phyloP scores from a whole-genome alignment of 352 stramenopile species.

The Pythium graminicola region DNA sequence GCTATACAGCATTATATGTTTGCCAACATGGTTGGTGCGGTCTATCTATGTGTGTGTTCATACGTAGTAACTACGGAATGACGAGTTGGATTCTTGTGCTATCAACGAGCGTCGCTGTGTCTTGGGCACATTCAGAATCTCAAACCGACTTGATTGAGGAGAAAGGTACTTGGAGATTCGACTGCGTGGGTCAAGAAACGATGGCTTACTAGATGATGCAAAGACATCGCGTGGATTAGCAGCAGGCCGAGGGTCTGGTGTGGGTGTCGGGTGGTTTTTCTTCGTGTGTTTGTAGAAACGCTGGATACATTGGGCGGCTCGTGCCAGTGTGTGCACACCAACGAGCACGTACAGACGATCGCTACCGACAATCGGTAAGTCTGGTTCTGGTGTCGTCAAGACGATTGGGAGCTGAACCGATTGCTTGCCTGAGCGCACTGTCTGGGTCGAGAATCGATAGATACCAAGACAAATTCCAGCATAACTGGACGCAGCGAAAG shows the following conservation, averaged over 20 bases:
- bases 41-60: conserved; percentile 8
- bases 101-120: conserved; percentile 21
- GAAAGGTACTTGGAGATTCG: conserved; percentile 36
- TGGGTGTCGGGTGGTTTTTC: background rate
- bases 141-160: conserved; percentile 6
- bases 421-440: conserved; percentile 26
- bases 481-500: conserved; percentile 50
- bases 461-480: conserved; percentile 65
- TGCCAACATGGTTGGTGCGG: background rate
- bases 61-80: conserved; percentile 23
- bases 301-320: conserved; percentile 54
- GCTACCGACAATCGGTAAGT: conserved; percentile 41
- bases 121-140: conserved; percentile 21
- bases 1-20: too few relatives aligned
- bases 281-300: conserved; percentile 18
- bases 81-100: conserved; percentile 21
- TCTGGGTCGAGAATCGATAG: conserved; percentile 63
- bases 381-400: conserved; percentile 54
- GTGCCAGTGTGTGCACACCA: conserved; percentile 63
- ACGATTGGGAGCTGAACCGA: conserved; percentile 63
- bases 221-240: background rate
- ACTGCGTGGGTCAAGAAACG: conserved; percentile 21
- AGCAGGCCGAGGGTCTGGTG: background rate
- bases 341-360: conserved; percentile 72
- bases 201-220: conserved; percentile 3